Evolutionary conservation across 768 basidiomycete species (phyloP).

Genomic region (Podaxis sp.): DNA sequence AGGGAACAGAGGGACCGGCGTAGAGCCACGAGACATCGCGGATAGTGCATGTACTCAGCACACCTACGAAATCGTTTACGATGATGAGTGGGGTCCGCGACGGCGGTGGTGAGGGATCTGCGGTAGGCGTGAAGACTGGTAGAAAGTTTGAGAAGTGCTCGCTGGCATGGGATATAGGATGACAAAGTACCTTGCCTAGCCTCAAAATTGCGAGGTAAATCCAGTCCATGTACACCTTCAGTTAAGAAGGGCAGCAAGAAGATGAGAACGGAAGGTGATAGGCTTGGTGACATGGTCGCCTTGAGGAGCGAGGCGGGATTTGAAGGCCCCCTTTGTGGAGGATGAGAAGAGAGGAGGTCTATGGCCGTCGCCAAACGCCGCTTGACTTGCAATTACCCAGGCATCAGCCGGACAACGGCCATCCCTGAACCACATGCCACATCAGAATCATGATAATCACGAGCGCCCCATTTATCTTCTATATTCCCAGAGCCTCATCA

Average conservation of each 20-base stretch:
- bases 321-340: background rate
- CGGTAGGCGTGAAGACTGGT: background rate
- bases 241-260: slow-evolving; percentile 7
- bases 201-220: slow-evolving; percentile 27
- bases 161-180: slow-evolving; percentile 12
- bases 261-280: background rate
- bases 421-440: slow-evolving; percentile 11
- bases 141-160: background rate
- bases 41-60: slow-evolving; percentile 9
- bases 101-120: background rate
- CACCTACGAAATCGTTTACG: background rate
- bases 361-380: background rate
- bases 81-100: background rate
- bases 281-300: background rate
- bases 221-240: slow-evolving; percentile 28
- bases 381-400: background rate
- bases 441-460: slow-evolving; percentile 5
- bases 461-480: background rate
- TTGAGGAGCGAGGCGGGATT: background rate
- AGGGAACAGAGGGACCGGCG: background rate
- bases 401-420: slow-evolving; percentile 6
- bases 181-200: slow-evolving; percentile 28
- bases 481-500: background rate
- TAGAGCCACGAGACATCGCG: slow-evolving; percentile 13
- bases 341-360: background rate